Base-by-base conservation (phyloP, 2,329 filamentous ascomycete genomes). In the Aspergillus udagawae region DNA sequence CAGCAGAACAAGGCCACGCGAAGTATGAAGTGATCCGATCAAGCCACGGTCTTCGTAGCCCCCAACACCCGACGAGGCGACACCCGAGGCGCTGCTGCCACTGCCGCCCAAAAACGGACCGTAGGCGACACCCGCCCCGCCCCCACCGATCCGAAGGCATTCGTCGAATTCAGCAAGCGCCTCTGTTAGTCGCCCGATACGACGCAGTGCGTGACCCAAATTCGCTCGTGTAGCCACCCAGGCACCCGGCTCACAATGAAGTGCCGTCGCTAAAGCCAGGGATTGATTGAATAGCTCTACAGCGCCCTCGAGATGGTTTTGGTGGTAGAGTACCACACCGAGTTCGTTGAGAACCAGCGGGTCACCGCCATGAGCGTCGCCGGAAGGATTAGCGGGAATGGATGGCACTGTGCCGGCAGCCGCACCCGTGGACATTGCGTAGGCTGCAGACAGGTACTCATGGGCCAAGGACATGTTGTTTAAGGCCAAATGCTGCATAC, bases 401-500 rank as follows among this genome's bases (percentile, higher is more conserved):
- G 63, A 63, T 29, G 68, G 62, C 23, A 67, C 60, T 7, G 66
- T 66, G 17, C 64, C 67, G 5, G 71, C 67, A 3, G 71, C 60
- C 20, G 73, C 70, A 1, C 77, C 76, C 4, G 76, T 77, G 12
- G 77, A 79, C 76, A 79, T 79, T 5, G 84, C 82, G 72, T 94
- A 95, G 0, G 94, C 92, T 3, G 91, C 92, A 67, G 91, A 92
- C 48, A 97, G 83, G 72, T 97, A 99, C 73, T 99, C 94, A 63
- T 95, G 90, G 0, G 95, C 94, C 17, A 97, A 82, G 0, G 87
- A 87, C 84, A 97, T 90, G 67, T 99, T 97, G 74, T 96, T 96
- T 59, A 99, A 83, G 20, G 93, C 91, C 50, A 97, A 87, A 74
- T 99, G 95, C 73, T 99, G 95, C 94, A 99, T 99, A 6, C 95